Conservation (phyloP, 2,329 filamentous ascomycete species). For the Aspergillus bombycis region DNA sequence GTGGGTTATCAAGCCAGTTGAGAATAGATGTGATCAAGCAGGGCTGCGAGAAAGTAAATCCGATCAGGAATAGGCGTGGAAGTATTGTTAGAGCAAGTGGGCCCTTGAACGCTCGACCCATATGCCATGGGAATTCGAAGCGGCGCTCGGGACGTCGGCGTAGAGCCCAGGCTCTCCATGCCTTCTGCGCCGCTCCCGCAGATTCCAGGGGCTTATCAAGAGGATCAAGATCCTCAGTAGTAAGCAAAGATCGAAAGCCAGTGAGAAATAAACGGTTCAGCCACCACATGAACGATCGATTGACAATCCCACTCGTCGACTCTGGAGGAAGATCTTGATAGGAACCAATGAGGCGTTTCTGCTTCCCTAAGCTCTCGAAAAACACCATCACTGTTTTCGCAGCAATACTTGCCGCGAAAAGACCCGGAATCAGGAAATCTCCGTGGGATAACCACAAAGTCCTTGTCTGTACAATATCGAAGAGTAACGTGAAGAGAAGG, state of each 20-base stretch:
- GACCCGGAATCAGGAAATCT: slow-evolving; percentile 28
- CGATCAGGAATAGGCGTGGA: slow-evolving; percentile 26
- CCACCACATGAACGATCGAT: too few relatives aligned
- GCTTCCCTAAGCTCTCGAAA: too few relatives aligned
- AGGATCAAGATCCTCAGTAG: background rate
- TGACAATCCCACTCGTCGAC: too few relatives aligned
- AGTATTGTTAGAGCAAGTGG: slow-evolving; percentile 18
- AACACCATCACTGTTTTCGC: too few relatives aligned
- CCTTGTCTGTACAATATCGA: slow-evolving; percentile 46
- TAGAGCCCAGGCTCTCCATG: background rate
- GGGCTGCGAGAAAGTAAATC: slow-evolving; percentile 23
- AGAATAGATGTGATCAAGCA: slow-evolving; percentile 31
- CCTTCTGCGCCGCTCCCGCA: background rate
- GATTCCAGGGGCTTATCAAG: background rate
- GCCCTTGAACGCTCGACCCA: slow-evolving; percentile 12
- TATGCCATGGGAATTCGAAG: slow-evolving; percentile 1
- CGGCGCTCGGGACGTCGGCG: background rate
- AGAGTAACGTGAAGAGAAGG: slow-evolving; percentile 43
- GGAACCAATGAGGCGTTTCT: too few relatives aligned
- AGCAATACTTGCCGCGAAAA: slow-evolving; percentile 34
- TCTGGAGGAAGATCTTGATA: too few relatives aligned
- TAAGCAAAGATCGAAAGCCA: background rate
- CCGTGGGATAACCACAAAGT: slow-evolving; percentile 34
- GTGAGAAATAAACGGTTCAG: too few relatives aligned
- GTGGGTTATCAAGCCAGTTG: background rate